phyloP scores from a whole-genome alignment of 1,139 yeast species.

The Magnusiomyces magnusii region DNA sequence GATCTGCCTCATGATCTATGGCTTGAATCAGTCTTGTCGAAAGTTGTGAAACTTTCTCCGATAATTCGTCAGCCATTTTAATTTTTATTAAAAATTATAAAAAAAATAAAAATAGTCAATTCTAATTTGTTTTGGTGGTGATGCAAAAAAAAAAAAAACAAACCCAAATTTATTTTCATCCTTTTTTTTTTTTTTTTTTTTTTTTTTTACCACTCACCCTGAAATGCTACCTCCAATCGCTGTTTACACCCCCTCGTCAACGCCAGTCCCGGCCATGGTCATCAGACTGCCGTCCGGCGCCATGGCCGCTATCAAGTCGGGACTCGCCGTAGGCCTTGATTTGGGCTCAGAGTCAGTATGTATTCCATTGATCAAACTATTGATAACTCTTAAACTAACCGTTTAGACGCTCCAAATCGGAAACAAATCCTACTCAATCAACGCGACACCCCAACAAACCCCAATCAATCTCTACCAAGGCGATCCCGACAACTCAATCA shows the following conservation, averaged over 20 bases:
- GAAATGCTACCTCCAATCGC: not conserved
- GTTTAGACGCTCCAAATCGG: slow-evolving; percentile 16
- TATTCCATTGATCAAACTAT: not conserved
- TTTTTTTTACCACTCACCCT: too few relatives aligned
- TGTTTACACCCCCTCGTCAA: not conserved
- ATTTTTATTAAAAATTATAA: not conserved
- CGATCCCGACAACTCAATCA: slow-evolving; percentile 4
- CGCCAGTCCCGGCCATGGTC: not conserved
- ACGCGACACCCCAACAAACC: slow-evolving; percentile 6
- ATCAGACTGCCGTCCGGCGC: not conserved
- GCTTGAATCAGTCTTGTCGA: slow-evolving; percentile 34
- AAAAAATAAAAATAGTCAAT: not conserved
- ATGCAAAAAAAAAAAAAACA: not conserved
- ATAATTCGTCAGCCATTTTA: slow-evolving; percentile 9
- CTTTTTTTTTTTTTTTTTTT: not conserved
- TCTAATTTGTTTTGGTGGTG: not conserved
- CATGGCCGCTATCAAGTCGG: not conserved
- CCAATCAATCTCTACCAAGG: slow-evolving; percentile 9
- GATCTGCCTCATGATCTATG: slow-evolving; percentile 33
- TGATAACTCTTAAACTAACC: not conserved
- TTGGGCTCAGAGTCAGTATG: slow-evolving; percentile 9
- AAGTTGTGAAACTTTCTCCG: slow-evolving; percentile 31
- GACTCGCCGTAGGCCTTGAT: not conserved
- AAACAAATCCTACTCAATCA: slow-evolving; percentile 1
- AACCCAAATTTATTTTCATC: not conserved